These are phyloP conservation scores for Psilocybe azurescens DNA, from an alignment of 768 basidiomycete genomes.

Conservation along the genomic window DNA sequence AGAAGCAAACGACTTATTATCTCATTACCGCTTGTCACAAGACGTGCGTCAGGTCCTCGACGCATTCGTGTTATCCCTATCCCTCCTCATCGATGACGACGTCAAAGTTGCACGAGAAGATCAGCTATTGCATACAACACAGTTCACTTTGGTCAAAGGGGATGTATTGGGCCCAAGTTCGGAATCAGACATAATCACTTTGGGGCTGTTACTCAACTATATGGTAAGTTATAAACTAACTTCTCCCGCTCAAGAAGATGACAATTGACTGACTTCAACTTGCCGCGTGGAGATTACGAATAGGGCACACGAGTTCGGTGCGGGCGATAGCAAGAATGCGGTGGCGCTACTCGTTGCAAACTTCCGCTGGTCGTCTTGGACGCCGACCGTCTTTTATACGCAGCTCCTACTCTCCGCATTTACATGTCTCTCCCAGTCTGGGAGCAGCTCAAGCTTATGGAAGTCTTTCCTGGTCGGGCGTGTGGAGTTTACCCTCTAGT, in stretches of 20 bases:
- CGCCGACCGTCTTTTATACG: slow-evolving; percentile 66
- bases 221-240: slow-evolving; percentile 49
- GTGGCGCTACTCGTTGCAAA: slow-evolving; percentile 59
- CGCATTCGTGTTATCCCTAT: slow-evolving; percentile 60
- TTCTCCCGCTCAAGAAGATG: slow-evolving; percentile 18
- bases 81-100: slow-evolving; percentile 69
- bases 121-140: slow-evolving; percentile 71
- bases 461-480: slow-evolving; percentile 74
- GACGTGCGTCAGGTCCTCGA: slow-evolving; percentile 64
- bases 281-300: slow-evolving; percentile 51
- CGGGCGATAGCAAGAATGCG: slow-evolving; percentile 58
- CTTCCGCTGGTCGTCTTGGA: slow-evolving; percentile 68
- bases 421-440: slow-evolving; percentile 61
- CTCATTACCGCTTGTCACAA: slow-evolving; percentile 54
- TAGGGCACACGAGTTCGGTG: slow-evolving; percentile 65
- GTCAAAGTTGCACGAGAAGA: slow-evolving; percentile 72
- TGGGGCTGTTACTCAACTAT: slow-evolving; percentile 64
- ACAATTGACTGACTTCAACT: slow-evolving; percentile 11
- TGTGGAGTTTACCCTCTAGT: slow-evolving; percentile 45
- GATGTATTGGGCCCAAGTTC: slow-evolving; percentile 62
- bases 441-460: slow-evolving; percentile 54
- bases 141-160: slow-evolving; percentile 62
- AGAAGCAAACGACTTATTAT: slow-evolving; percentile 60
- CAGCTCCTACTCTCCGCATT: slow-evolving; percentile 71
- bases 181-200: slow-evolving; percentile 68